Base-by-base conservation (phyloP, 768 basidiomycete species). In the Trametes cinnabarina region DNA sequence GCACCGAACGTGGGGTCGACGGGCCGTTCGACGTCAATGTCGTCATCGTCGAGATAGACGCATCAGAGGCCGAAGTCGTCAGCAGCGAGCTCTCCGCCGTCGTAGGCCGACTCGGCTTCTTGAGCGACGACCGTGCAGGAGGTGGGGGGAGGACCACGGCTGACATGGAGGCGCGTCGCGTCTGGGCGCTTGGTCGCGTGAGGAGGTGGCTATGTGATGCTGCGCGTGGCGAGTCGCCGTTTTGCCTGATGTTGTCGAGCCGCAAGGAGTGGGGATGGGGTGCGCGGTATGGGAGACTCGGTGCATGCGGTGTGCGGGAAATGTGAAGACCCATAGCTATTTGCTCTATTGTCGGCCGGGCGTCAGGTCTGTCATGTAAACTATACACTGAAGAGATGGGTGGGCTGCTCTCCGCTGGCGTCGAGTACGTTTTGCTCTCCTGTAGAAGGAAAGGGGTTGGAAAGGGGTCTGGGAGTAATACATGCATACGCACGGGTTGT, bases 321-420 rank as follows among this genome's bases (percentile, higher is more conserved):
- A 87, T 74, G 69, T 90, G 88, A 22, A 90, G 77, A 19, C 88
- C 88, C 87, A 90, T 90, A 14, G 86, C 85, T 59, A 90, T 90
- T 72, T 90, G 88, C 65, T 87, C 83, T 39, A 88, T 79, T 46
- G 84, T 86, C 1, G 88, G 88, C 15, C 76, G 61, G 26, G 78
- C 69, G 60, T 78, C 75, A 47, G 68, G 68, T 20, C 58, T 37
- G 58, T 73, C 66, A 58, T 73, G 79, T 50, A 73, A 69, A 61
- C 71, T 75, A 57, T 77, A 69, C 26, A 65, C 63, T 4, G 65
- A 58, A 6, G 61, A 53, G 7, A 57, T 46, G 20, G 68, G 66
- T 14, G 60, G 58, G 9, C 60, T 51, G 51, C 52, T 68, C 51
- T 70, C 69, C 41, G 61, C 67, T 17, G 66, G 60, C 4, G 69